Evolutionary conservation across 1,139 yeast genomes (phyloP).

Genomic region (Kluyveromyces sp.): DNA sequence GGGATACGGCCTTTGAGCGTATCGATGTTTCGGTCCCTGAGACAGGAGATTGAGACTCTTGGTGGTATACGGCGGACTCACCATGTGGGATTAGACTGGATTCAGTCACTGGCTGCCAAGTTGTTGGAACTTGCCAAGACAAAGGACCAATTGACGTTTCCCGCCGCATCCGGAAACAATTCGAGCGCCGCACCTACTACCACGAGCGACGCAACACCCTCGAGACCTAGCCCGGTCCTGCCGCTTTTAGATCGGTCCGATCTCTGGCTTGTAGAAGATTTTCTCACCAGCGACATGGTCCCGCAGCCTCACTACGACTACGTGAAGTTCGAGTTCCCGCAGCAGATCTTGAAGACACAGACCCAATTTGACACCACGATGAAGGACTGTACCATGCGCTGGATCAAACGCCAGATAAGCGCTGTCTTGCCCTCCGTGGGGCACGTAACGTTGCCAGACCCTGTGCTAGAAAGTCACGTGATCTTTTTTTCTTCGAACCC

Average conservation of each 20-base stretch:
- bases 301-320: constrained; percentile 4
- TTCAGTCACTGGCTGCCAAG: neutral
- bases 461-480: neutral
- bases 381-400: constrained; percentile 8
- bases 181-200: too few relatives aligned
- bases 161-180: too few relatives aligned
- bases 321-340: constrained; percentile 6
- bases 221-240: too few relatives aligned
- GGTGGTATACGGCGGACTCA: neutral
- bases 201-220: too few relatives aligned
- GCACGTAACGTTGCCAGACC: neutral
- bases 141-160: neutral
- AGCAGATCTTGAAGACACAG: constrained; percentile 1
- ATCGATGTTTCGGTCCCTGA: constrained; percentile 1
- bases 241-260: neutral
- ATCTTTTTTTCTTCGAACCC: too few relatives aligned
- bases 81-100: neutral
- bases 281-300: constrained; percentile 2
- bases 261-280: neutral
- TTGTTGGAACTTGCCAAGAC: neutral
- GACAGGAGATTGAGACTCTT: neutral
- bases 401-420: constrained; percentile 7
- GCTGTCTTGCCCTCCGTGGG: neutral
- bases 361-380: constrained; percentile 6
- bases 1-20: constrained; percentile 1